A percentile compares a stretch with the other conserved stretches of the same genome.
phyloP scores from a whole-genome alignment of 2,329 filamentous ascomycete species.

The Pseudopithomyces chartarum region DNA sequence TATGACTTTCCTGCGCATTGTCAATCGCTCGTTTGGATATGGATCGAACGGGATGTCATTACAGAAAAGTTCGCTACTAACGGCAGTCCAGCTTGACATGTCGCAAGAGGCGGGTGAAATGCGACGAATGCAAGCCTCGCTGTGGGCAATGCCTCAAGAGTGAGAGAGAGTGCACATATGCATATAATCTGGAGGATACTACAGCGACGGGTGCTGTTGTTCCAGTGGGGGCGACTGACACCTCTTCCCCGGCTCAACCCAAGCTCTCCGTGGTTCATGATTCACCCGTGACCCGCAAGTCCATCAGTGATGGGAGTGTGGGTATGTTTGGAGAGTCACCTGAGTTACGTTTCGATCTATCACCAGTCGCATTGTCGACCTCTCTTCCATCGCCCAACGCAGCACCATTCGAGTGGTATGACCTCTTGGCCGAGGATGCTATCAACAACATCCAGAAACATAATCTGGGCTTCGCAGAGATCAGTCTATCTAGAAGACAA shows the following conservation, averaged over 20 bases:
- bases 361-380: constrained; percentile 32
- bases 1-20: too few species aligned
- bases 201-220: constrained; percentile 14
- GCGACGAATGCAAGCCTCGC: constrained; percentile 53
- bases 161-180: constrained; percentile 50
- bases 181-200: constrained; percentile 16
- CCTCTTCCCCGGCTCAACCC: constrained; percentile 20
- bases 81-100: constrained; percentile 46
- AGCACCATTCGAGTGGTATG: constrained; percentile 56
- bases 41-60: not conserved
- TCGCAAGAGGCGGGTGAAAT: constrained; percentile 56
- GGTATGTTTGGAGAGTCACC: constrained; percentile 30
- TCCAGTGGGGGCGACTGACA: constrained; percentile 15
- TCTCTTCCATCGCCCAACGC: constrained; percentile 48
- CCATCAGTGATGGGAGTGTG: constrained; percentile 26
- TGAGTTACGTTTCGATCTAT: constrained; percentile 37
- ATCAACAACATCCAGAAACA: constrained; percentile 43
- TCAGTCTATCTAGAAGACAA: constrained; percentile 29
- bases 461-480: constrained; percentile 38
- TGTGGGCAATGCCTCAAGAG: constrained; percentile 53
- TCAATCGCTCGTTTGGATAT: too few species aligned
- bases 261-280: constrained; percentile 3
- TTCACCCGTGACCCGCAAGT: constrained; percentile 25
- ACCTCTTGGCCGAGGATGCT: constrained; percentile 53
- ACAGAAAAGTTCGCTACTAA: constrained; percentile 14